Percentiles rank a stretch among this genome's conserved stretches.
phyloP scores from a whole-genome alignment of 257 asterid genomes.

The Salvia miltiorrhiza region DNA sequence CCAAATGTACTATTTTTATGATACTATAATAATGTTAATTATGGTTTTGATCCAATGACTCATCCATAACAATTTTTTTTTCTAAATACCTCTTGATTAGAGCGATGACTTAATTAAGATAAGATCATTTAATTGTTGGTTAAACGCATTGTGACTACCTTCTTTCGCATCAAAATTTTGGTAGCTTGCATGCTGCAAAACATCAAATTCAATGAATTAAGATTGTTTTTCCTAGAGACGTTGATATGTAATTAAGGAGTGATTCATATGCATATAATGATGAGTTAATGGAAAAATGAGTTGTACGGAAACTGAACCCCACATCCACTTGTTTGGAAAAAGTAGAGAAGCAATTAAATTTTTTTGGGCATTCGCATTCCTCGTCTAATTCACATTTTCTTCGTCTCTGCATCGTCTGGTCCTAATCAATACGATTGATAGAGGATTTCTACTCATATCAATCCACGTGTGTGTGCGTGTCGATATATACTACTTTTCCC shows the following conservation, averaged over 20 bases:
- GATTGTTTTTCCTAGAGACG: too few species aligned
- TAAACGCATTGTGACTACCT: too few species aligned
- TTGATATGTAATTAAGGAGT: too few species aligned
- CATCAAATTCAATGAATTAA: too few species aligned
- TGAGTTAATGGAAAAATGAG: background rate
- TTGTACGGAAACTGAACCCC: conserved; percentile 12
- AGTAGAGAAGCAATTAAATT: background rate
- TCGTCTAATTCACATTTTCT: background rate
- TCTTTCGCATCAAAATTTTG: too few species aligned
- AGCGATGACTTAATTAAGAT: too few species aligned
- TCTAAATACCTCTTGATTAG: background rate
- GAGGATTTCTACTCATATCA: too few species aligned
- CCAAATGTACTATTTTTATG: background rate
- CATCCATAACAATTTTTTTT: background rate
- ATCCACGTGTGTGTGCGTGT: background rate
- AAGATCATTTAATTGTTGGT: background rate
- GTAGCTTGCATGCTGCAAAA: too few species aligned
- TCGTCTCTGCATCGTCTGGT: background rate
- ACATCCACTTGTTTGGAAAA: conserved; percentile 17
- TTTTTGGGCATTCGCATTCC: background rate
- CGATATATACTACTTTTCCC: too few species aligned
- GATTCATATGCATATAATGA: background rate
- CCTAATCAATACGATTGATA: background rate
- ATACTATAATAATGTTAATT: too few species aligned
- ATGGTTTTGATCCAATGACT: background rate